phyloP scores from a whole-genome alignment of 257 asterid species.

The Nicotiana noctiflora region DNA sequence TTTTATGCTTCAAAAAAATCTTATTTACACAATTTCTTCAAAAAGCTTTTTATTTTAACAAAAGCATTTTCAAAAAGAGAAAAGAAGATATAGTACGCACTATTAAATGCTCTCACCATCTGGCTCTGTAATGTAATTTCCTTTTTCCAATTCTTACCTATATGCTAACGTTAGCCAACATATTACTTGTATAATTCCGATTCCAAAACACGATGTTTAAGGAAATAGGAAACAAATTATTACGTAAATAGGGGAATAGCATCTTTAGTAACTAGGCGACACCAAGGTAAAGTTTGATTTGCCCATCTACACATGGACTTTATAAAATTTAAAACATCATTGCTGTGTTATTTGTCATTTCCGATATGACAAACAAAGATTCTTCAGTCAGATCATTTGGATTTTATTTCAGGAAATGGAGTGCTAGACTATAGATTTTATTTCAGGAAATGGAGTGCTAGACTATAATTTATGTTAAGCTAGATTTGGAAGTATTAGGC shows the following conservation, averaged over 20 bases:
- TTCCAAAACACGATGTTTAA: background rate
- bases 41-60: too few relatives aligned
- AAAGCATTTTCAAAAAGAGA: too few relatives aligned
- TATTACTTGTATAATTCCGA: background rate
- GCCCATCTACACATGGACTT: conserved; percentile 39
- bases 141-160: background rate
- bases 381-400: background rate
- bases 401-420: background rate
- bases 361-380: conserved; percentile 10
- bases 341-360: conserved; percentile 31
- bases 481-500: background rate
- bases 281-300: conserved; percentile 43
- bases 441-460: background rate
- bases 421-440: background rate
- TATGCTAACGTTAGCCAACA: conserved; percentile 1
- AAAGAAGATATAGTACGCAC: background rate
- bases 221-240: too few relatives aligned
- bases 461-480: background rate
- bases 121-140: background rate
- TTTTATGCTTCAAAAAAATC: background rate
- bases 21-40: too few relatives aligned
- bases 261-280: conserved; percentile 74
- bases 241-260: conserved; percentile 36
- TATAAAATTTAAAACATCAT: conserved; percentile 7
- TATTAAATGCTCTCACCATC: conserved; percentile 2